phyloP scores from a whole-genome alignment of 495 filamentous ascomycete species.

The Podospora fimiseda region DNA sequence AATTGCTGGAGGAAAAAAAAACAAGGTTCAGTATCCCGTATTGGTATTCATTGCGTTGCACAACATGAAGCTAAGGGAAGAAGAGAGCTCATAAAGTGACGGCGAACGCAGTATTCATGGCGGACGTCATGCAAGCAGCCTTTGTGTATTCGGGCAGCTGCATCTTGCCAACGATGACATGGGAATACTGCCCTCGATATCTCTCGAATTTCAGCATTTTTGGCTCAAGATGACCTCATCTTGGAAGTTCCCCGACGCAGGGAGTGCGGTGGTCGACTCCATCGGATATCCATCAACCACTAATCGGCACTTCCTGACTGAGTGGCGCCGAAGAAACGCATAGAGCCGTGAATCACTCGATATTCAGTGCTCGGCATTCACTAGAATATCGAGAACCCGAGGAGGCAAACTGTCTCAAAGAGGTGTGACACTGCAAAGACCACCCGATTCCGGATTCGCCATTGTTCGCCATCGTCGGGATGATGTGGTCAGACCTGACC shows the following conservation, averaged over 20 bases:
- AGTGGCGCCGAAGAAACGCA: neutral
- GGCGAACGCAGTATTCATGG: constrained; percentile 6
- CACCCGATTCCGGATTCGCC: too few relatives aligned
- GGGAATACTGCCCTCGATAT: neutral
- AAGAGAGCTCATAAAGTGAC: neutral
- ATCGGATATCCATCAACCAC: neutral
- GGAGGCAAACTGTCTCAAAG: too few relatives aligned
- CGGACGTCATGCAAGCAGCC: constrained; percentile 5
- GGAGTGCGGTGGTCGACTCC: too few relatives aligned
- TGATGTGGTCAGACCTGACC: too few relatives aligned
- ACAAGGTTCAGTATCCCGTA: neutral
- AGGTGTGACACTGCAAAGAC: too few relatives aligned
- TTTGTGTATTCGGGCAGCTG: constrained; percentile 3
- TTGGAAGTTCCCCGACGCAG: neutral
- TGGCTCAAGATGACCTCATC: too few relatives aligned
- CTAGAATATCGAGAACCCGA: neutral
- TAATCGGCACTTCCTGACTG: neutral
- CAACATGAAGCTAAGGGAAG: constrained; percentile 5
- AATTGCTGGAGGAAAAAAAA: neutral
- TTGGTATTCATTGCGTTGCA: constrained; percentile 7
- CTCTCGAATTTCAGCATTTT: too few relatives aligned
- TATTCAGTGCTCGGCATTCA: too few relatives aligned
- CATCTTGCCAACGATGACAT: neutral
- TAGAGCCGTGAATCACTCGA: neutral
- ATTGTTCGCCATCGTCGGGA: too few relatives aligned